Conservation (phyloP, 2,329 filamentous ascomycete genomes). For the Phialocephala subalpina region DNA sequence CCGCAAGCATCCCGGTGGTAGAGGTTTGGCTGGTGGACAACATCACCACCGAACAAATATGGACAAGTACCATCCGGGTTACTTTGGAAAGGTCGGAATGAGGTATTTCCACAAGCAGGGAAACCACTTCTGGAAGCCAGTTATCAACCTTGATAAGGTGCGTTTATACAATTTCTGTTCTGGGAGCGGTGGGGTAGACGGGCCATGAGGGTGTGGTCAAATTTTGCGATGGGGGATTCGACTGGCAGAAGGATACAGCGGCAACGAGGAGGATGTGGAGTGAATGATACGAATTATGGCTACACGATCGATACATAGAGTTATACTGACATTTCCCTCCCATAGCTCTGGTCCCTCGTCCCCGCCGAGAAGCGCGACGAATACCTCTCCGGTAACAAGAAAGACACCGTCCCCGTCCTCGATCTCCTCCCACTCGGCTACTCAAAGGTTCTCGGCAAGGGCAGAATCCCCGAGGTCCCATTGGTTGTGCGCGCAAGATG, state of each 20-base stretch:
- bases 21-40: conserved; percentile 96
- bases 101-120: conserved; percentile 95
- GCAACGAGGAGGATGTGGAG: not conserved
- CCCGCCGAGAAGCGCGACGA: conserved; percentile 91
- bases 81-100: conserved; percentile 98
- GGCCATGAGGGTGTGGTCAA: conserved; percentile 4
- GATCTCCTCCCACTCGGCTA: conserved; percentile 97
- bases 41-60: conserved; percentile 97
- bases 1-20: conserved; percentile 87
- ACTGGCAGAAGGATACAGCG: not conserved
- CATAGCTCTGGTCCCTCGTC: conserved; percentile 92
- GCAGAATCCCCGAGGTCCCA: conserved; percentile 90
- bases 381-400: conserved; percentile 82
- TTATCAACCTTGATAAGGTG: conserved; percentile 99
- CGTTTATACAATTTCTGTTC: conserved; percentile 38
- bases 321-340: conserved; percentile 26
- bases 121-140: conserved; percentile 98
- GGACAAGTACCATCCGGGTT: conserved; percentile 96
- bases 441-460: conserved; percentile 99
- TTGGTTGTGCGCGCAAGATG: conserved; percentile 94
- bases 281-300: not conserved
- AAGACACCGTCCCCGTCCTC: conserved; percentile 95
- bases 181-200: not conserved
- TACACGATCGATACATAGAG: not conserved
- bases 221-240: not conserved